phyloP scores from a whole-genome alignment of 169 alveolate species.

The Cryptosporidium ubiquitum region DNA sequence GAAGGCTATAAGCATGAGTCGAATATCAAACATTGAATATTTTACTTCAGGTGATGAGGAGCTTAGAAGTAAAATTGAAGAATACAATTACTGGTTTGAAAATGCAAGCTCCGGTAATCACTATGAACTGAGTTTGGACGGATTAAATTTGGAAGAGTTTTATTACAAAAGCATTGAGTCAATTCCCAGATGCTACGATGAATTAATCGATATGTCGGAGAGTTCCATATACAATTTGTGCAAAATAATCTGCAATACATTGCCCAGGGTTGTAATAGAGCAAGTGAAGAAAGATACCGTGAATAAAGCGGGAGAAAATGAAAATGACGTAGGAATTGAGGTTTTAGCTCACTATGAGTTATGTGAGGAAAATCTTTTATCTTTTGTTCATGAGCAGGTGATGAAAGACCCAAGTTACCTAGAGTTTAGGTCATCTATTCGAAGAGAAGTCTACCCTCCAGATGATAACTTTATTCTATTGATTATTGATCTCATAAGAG shows the following conservation, averaged over 20 bases:
- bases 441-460: constrained; percentile 43
- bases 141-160: constrained; percentile 36
- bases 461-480: constrained; percentile 58
- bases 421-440: constrained; percentile 31
- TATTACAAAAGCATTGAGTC: constrained; percentile 25
- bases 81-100: constrained; percentile 50
- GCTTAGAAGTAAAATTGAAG: constrained; percentile 8
- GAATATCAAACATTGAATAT: constrained; percentile 26
- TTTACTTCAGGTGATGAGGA: constrained; percentile 33
- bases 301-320: not conserved
- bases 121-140: constrained; percentile 35
- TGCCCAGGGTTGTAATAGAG: not conserved
- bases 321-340: not conserved
- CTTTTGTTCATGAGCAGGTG: constrained; percentile 26
- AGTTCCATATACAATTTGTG: constrained; percentile 19
- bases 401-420: constrained; percentile 45
- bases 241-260: constrained; percentile 2
- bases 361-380: constrained; percentile 5
- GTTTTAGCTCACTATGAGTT: not conserved
- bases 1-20: not conserved
- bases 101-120: constrained; percentile 2
- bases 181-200: constrained; percentile 26
- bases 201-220: constrained; percentile 40
- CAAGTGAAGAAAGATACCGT: not conserved
- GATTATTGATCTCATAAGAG: constrained; percentile 37